Conservation (phyloP, 768 basidiomycete genomes). For the Phanerochaete sordida region DNA sequence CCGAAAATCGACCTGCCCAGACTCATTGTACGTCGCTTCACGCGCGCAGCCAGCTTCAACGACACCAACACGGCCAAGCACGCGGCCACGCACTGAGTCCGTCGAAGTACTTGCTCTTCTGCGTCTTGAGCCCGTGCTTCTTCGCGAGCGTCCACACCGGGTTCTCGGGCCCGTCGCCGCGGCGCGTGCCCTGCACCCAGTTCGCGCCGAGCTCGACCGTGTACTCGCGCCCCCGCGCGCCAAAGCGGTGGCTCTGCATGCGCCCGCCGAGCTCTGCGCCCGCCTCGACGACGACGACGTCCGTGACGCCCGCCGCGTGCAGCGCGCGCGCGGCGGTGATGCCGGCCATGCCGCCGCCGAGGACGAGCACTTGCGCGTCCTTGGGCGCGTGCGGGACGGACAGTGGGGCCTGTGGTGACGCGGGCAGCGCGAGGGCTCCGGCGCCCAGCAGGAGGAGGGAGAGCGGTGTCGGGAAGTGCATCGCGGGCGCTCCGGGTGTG, state of each 20-base stretch:
- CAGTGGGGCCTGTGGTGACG: neutral
- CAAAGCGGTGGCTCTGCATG: constrained; percentile 47
- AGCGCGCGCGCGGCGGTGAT: constrained; percentile 62
- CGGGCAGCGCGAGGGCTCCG: neutral
- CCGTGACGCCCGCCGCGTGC: constrained; percentile 47
- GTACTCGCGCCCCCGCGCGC: constrained; percentile 30
- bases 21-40: constrained; percentile 52
- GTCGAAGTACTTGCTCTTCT: constrained; percentile 40
- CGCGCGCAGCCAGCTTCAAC: neutral
- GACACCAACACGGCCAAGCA: neutral
- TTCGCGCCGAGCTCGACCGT: constrained; percentile 57
- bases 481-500: neutral
- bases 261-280: constrained; percentile 59
- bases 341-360: constrained; percentile 66
- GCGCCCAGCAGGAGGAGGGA: neutral
- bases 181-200: constrained; percentile 55
- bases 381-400: neutral
- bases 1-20: constrained; percentile 45
- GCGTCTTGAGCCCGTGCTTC: constrained; percentile 49
- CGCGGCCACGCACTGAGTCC: constrained; percentile 34
- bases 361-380: constrained; percentile 45
- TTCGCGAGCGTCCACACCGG: constrained; percentile 56
- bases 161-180: constrained; percentile 47
- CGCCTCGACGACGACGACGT: constrained; percentile 61
- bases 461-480: neutral